A percentile compares a stretch with the other conserved stretches of the same genome.
These are phyloP conservation scores for Hypsizygus marmoreus DNA, from an alignment of 768 basidiomycete species.

Conservation along the genomic window DNA sequence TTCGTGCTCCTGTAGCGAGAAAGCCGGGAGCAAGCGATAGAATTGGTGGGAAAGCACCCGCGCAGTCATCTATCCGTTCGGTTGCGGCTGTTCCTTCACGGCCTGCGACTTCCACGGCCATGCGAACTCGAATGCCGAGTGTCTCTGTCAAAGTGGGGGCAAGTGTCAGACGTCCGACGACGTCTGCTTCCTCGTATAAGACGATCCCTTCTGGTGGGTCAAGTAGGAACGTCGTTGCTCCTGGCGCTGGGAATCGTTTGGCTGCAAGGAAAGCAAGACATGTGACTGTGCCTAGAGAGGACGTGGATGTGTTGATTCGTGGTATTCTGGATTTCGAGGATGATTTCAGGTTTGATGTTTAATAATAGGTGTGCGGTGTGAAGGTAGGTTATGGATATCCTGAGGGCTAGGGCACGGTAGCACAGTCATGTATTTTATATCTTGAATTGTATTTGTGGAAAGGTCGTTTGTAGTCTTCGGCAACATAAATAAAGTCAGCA, in stretches of 20 bases:
- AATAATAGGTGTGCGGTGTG: not conserved
- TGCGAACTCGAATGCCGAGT: constrained; percentile 6
- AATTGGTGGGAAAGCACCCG: not conserved
- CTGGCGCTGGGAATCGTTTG: not conserved
- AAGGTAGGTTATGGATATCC: not conserved
- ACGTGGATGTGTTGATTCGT: constrained; percentile 8
- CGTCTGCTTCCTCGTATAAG: constrained; percentile 13
- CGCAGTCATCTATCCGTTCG: not conserved
- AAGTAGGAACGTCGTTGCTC: not conserved
- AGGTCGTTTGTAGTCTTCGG: too few relatives aligned
- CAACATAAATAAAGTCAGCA: too few relatives aligned
- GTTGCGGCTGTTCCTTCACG: not conserved
- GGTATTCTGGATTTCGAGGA: constrained; percentile 14
- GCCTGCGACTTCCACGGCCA: constrained; percentile 5
- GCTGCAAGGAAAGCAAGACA: not conserved
- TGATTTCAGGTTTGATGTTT: constrained; percentile 28
- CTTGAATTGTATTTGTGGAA: not conserved
- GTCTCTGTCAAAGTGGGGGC: not conserved
- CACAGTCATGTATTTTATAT: constrained; percentile 1
- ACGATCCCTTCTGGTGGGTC: not conserved
- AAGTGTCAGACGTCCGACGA: constrained; percentile 9
- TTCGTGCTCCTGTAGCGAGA: not conserved
- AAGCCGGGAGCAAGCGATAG: too few relatives aligned
- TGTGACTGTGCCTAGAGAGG: too few relatives aligned
- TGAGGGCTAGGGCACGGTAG: too few relatives aligned